phyloP scores from a whole-genome alignment of 2,329 filamentous ascomycete species.

The Orbilia blumenaviensis region DNA sequence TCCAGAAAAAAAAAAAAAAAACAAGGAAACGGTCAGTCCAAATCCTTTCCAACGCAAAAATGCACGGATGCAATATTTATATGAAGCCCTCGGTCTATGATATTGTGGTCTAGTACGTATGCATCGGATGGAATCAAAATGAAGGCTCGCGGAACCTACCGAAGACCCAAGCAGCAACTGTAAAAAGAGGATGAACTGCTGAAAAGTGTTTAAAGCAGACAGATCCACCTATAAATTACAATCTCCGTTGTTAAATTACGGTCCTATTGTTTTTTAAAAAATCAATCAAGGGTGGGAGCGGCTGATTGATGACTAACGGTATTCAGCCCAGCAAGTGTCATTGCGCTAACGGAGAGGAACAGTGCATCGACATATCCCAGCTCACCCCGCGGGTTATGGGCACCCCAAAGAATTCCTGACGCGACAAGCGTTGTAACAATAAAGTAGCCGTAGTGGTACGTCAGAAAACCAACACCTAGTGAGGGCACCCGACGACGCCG shows the following conservation, averaged over 20 bases:
- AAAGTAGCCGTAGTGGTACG: slow-evolving; percentile 52
- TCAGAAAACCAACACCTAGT: slow-evolving; percentile 43
- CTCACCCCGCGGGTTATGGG: slow-evolving; percentile 33
- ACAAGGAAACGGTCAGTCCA: background rate
- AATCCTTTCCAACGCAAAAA: slow-evolving; percentile 9
- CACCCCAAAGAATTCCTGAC: slow-evolving; percentile 46
- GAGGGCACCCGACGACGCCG: slow-evolving; percentile 30
- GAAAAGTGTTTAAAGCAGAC: slow-evolving; percentile 69
- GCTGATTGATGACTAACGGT: slow-evolving; percentile 65
- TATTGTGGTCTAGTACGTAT: background rate
- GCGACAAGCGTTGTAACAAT: slow-evolving; percentile 48
- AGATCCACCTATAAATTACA: slow-evolving; percentile 53
- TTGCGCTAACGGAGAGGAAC: slow-evolving; percentile 73
- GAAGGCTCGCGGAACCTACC: slow-evolving; percentile 61
- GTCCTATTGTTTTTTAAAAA: slow-evolving; percentile 14
- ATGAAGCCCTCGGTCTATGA: background rate
- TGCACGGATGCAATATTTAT: background rate
- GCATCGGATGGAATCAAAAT: background rate
- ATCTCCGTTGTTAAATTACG: slow-evolving; percentile 30
- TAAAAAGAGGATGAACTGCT: slow-evolving; percentile 73
- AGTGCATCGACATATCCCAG: slow-evolving; percentile 72
- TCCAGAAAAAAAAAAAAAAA: slow-evolving; percentile 2
- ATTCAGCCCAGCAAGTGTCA: slow-evolving; percentile 74
- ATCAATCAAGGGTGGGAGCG: background rate
- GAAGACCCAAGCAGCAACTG: slow-evolving; percentile 73